A percentile compares a stretch with the other conserved stretches of the same genome.
These are phyloP conservation scores for Xerocomus amazonicus DNA, from an alignment of 1,284 basidiomycete species.

Conservation along the genomic window DNA sequence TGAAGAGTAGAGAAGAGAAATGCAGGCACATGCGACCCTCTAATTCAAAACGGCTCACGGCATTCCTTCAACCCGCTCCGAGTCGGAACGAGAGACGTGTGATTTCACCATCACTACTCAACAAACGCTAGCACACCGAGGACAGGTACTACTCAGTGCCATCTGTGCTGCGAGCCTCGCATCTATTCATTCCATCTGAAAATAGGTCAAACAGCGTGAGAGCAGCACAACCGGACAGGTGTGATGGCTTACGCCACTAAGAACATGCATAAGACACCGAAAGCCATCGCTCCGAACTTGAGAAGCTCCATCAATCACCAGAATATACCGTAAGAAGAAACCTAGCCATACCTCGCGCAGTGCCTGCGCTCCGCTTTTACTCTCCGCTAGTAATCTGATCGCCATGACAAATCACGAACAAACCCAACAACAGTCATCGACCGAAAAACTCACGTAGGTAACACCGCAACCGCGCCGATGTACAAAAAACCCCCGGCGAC, in stretches of 20 bases:
- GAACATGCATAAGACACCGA: constrained; percentile 87
- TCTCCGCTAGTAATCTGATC: constrained; percentile 74
- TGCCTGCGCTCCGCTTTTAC: constrained; percentile 80
- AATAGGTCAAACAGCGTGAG: constrained; percentile 19
- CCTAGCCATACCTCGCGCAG: constrained; percentile 67
- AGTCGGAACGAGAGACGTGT: constrained; percentile 1
- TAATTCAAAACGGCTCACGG: constrained; percentile 33
- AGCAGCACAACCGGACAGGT: constrained; percentile 15
- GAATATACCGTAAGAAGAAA: constrained; percentile 9
- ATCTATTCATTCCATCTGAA: constrained; percentile 80
- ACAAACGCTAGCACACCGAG: constrained; percentile 5
- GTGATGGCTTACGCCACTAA: constrained; percentile 72
- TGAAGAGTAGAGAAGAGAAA: background rate
- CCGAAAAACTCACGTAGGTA: constrained; percentile 68
- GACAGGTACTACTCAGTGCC: constrained; percentile 6
- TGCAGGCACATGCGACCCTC: constrained; percentile 11
- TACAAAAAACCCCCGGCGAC: constrained; percentile 92
- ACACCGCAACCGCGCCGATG: constrained; percentile 85
- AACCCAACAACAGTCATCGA: constrained; percentile 9
- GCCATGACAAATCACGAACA: constrained; percentile 12
- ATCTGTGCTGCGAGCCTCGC: constrained; percentile 7
- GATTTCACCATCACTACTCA: constrained; percentile 4
- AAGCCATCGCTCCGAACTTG: constrained; percentile 84
- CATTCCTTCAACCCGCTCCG: constrained; percentile 13
- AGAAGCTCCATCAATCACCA: constrained; percentile 20